Conservation (phyloP, 768 basidiomycete species). For the Coprinopsis strossmayeri region DNA sequence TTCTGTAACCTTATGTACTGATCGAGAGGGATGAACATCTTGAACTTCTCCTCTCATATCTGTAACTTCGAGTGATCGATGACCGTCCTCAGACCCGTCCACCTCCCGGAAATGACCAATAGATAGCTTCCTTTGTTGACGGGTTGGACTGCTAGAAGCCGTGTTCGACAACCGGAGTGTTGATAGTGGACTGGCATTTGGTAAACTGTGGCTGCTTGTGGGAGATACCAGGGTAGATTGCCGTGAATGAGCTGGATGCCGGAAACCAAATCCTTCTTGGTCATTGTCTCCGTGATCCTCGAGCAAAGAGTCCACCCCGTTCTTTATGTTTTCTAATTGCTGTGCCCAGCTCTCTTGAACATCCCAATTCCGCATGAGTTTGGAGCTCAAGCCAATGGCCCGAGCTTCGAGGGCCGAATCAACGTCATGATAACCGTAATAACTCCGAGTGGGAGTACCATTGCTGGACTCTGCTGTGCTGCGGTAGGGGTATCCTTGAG, state of each 20-base stretch:
- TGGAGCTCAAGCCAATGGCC: conserved; percentile 45
- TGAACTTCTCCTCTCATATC: neutral
- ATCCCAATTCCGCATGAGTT: conserved; percentile 39
- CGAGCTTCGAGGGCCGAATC: conserved; percentile 44
- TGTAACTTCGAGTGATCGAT: neutral
- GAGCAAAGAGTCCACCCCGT: conserved; percentile 56
- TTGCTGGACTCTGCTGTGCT: neutral
- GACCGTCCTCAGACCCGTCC: neutral
- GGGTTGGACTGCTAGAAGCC: neutral
- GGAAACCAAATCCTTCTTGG: neutral
- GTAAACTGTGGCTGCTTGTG: conserved; percentile 16
- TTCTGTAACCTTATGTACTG: conserved; percentile 8
- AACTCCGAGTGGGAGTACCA: neutral
- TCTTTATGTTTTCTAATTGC: conserved; percentile 59
- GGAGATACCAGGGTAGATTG: neutral
- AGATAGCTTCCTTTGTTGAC: neutral
- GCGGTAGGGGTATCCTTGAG: conserved; percentile 19
- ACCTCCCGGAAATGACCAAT: conserved; percentile 1
- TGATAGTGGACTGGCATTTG: conserved; percentile 41
- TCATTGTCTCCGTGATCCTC: conserved; percentile 19
- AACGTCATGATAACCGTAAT: conserved; percentile 15
- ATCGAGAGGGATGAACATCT: neutral
- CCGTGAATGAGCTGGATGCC: neutral
- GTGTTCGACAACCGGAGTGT: conserved; percentile 6
- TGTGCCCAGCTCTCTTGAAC: conserved; percentile 56